Evolutionary conservation across 1,284 basidiomycete species (phyloP).

Genomic region (Neonothopanus nambi): DNA sequence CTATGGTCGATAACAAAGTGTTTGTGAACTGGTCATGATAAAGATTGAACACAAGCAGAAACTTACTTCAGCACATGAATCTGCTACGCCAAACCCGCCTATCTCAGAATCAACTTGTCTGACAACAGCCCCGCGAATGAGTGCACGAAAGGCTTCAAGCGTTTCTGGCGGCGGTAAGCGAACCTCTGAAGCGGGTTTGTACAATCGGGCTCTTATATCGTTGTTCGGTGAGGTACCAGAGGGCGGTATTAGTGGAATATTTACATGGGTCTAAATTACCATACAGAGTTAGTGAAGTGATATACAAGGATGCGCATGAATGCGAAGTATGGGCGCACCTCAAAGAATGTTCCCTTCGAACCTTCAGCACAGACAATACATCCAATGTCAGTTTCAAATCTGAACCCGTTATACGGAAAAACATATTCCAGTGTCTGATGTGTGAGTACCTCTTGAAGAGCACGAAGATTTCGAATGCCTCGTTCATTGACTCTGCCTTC

Average conservation of each 20-base stretch:
- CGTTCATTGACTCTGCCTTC: conserved; percentile 68
- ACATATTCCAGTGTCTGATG: conserved; percentile 74
- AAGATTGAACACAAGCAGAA: too few species aligned
- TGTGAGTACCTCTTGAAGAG: conserved; percentile 68
- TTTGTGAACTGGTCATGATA: too few species aligned
- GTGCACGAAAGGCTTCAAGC: conserved; percentile 53
- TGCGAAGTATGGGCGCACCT: conserved; percentile 46
- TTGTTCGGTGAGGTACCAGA: conserved; percentile 7
- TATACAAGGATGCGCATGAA: not conserved
- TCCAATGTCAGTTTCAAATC: conserved; percentile 74
- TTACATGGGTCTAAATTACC: conserved; percentile 51
- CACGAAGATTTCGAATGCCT: conserved; percentile 70
- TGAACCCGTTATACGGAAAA: conserved; percentile 79
- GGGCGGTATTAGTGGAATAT: conserved; percentile 47
- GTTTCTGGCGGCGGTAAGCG: conserved; percentile 43
- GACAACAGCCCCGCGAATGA: conserved; percentile 52
- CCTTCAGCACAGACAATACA: conserved; percentile 70
- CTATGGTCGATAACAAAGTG: conserved; percentile 34
- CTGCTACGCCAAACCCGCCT: conserved; percentile 36
- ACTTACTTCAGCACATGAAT: conserved; percentile 49
- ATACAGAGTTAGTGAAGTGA: not conserved
- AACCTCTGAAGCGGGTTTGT: conserved; percentile 47
- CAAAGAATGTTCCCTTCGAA: conserved; percentile 65
- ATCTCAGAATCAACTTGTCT: conserved; percentile 10
- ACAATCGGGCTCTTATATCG: conserved; percentile 35